Conservation (phyloP, 1,284 basidiomycete genomes). For the Cryptococcus sp. region DNA sequence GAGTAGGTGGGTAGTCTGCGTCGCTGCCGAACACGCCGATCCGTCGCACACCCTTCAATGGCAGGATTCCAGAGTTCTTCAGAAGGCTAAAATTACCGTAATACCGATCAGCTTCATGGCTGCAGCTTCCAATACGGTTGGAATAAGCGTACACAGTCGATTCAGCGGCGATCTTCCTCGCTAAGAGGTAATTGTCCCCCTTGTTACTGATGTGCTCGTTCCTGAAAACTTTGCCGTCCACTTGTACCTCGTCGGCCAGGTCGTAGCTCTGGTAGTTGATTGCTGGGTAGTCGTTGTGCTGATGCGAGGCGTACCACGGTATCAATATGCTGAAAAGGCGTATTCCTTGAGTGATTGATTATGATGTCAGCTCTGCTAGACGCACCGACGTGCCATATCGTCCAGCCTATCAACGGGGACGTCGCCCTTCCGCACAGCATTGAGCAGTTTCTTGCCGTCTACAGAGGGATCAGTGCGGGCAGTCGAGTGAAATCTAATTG, state of each 20-base stretch:
- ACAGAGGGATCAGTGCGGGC: constrained; percentile 8
- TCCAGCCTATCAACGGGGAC: constrained; percentile 63
- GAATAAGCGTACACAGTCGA: constrained; percentile 40
- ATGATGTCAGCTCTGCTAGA: background rate
- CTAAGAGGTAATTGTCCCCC: constrained; percentile 35
- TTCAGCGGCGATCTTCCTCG: constrained; percentile 42
- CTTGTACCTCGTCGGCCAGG: constrained; percentile 34
- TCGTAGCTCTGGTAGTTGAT: constrained; percentile 53
- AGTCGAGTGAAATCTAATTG: background rate
- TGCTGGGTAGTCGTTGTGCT: constrained; percentile 62
- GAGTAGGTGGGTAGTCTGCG: constrained; percentile 43
- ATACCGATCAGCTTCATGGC: no score
- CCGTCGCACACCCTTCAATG: constrained; percentile 31
- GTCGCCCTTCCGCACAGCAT: constrained; percentile 67
- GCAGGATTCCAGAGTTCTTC: constrained; percentile 41
- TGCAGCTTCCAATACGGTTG: no score
- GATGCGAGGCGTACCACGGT: constrained; percentile 63
- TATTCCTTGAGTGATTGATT: background rate
- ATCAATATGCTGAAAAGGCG: constrained; percentile 57
- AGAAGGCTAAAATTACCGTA: constrained; percentile 26
- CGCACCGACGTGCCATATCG: constrained; percentile 51
- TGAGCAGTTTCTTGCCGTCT: constrained; percentile 59
- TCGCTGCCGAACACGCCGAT: constrained; percentile 50
- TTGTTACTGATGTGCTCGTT: constrained; percentile 42
- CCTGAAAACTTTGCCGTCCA: constrained; percentile 28